These are phyloP conservation scores for Nitzschia palea DNA, from an alignment of 108 stramenopile species.

Conservation along the genomic window DNA sequence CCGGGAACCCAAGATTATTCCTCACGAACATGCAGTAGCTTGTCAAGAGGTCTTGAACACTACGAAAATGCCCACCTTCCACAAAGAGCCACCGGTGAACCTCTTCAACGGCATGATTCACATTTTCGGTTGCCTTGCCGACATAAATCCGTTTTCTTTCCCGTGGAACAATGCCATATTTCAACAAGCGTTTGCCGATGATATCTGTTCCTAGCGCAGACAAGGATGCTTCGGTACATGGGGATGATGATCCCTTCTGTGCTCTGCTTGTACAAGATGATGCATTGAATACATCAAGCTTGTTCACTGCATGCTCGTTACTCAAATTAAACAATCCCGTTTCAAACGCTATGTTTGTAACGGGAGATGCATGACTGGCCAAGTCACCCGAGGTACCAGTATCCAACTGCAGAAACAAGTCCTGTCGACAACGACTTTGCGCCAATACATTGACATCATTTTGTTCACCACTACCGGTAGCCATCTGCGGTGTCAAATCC, in stretches of 20 bases:
- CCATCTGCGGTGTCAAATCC: no score
- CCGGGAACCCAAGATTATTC: conserved; percentile 10
- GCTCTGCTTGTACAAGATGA: no score
- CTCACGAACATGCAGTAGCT: conserved; percentile 10
- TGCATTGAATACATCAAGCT: no score
- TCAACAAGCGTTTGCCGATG: neutral
- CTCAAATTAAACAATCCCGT: neutral
- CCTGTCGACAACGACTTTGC: no score
- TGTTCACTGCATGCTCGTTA: no score
- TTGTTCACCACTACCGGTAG: no score
- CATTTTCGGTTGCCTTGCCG: neutral
- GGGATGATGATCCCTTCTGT: no score
- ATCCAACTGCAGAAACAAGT: no score
- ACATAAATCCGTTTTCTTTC: neutral
- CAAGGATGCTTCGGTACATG: neutral
- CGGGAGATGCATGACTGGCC: neutral
- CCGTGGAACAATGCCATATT: neutral
- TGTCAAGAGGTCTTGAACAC: conserved; percentile 10
- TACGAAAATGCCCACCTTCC: conserved; percentile 21
- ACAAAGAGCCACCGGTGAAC: conserved; percentile 23
- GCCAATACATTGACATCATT: no score
- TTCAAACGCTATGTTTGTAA: neutral
- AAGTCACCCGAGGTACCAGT: no score
- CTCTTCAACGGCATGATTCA: conserved; percentile 16
- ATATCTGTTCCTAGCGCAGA: neutral